phyloP scores from a whole-genome alignment of 148 eudicot species.

The Linanthus parryae region DNA sequence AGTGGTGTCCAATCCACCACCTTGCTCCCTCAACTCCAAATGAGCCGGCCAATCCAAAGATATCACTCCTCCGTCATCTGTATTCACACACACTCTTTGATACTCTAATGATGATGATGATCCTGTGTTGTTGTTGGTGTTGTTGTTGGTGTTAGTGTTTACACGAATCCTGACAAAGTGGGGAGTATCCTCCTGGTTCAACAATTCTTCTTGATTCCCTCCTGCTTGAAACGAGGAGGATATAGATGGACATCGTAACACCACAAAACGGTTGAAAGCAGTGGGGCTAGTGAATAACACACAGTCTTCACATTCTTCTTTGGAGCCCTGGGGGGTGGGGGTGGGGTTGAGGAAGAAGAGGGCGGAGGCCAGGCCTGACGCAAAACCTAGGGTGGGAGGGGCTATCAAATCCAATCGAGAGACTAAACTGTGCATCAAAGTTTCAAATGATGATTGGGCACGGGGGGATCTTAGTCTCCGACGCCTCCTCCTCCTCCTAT shows the following conservation, averaged over 20 bases:
- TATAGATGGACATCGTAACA: conserved; percentile 64
- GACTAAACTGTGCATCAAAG: conserved; percentile 14
- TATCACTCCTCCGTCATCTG: conserved; percentile 88
- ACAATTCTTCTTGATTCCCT: too few species aligned
- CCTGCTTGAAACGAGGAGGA: conserved; percentile 36
- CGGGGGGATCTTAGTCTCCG: not conserved
- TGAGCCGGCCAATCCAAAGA: conserved; percentile 82
- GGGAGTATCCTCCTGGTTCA: too few species aligned
- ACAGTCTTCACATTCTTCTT: conserved; percentile 65
- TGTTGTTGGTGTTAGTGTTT: too few species aligned
- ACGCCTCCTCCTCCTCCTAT: too few species aligned
- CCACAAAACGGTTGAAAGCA: conserved; percentile 84
- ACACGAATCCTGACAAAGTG: too few species aligned
- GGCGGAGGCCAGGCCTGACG: conserved; percentile 43
- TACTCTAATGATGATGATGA: too few species aligned
- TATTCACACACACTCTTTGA: conserved; percentile 70
- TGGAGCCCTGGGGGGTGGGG: not conserved
- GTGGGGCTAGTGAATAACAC: conserved; percentile 70
- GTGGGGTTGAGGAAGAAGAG: conserved; percentile 10
- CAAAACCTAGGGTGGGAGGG: conserved; percentile 41
- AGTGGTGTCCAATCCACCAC: conserved; percentile 74
- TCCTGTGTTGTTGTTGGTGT: too few species aligned
- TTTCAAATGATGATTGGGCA: conserved; percentile 14
- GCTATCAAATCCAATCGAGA: conserved; percentile 37
- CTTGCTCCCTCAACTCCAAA: conserved; percentile 65